These are phyloP conservation scores for Colletotrichum sp. DNA, from an alignment of 2,329 filamentous ascomycete genomes.

Conservation along the genomic window DNA sequence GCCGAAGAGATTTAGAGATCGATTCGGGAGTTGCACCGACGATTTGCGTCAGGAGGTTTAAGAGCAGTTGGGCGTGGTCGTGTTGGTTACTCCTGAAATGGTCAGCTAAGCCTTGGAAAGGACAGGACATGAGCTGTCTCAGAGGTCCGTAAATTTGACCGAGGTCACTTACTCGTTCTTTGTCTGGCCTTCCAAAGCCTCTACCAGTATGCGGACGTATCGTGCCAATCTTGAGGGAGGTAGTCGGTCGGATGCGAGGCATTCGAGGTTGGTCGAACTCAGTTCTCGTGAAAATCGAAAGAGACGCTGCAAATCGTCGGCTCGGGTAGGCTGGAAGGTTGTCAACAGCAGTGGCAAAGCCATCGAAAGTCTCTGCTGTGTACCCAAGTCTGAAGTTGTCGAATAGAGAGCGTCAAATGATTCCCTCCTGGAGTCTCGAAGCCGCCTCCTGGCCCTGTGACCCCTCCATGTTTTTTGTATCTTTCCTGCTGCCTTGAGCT, in stretches of 20 bases:
- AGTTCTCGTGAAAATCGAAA: conserved; percentile 50
- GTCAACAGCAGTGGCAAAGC: conserved; percentile 54
- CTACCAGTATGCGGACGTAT: conserved; percentile 41
- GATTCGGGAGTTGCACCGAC: conserved; percentile 30
- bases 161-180: not conserved
- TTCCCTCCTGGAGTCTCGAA: conserved; percentile 62
- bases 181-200: conserved; percentile 30
- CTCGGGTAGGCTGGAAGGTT: conserved; percentile 49
- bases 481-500: conserved; percentile 72
- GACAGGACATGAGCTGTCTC: not conserved
- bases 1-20: conserved; percentile 28
- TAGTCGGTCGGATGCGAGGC: conserved; percentile 36
- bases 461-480: conserved; percentile 88
- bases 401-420: conserved; percentile 68
- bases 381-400: conserved; percentile 34
- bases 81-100: conserved; percentile 18
- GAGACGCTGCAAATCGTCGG: conserved; percentile 55
- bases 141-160: too few species aligned
- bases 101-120: not conserved
- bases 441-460: conserved; percentile 63
- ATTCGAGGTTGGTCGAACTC: conserved; percentile 34
- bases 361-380: conserved; percentile 37
- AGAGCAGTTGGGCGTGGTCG: conserved; percentile 31
- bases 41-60: conserved; percentile 40
- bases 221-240: conserved; percentile 34